Evolutionary conservation across 2,329 filamentous ascomycete species (phyloP), one percentile per base, ranked within the genome.

Genomic region (Aspergillus floridensis): DNA sequence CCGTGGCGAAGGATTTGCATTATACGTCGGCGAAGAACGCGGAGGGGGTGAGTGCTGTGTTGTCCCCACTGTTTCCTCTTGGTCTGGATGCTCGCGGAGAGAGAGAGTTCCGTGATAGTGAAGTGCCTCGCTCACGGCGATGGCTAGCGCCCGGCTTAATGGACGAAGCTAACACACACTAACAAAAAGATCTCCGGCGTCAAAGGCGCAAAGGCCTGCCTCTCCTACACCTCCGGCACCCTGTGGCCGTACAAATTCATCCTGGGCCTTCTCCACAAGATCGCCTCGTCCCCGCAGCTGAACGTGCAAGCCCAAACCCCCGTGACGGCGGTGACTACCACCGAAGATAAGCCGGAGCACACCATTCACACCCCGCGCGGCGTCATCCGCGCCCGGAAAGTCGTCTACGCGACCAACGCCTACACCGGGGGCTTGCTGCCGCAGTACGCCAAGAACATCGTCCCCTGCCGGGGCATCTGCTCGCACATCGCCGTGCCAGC

Each of bases 391-490:
- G 81, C 91, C 0, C 75, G 78, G 2, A 83, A 86, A 35, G 85
- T 96, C 22, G 81, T 96, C 19, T 83, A 96, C 21, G 89, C 91
- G 5, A 93, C 91, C 1, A 96, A 96, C 70, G 93, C 82, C 3
- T 96, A 96, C 73, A 92, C 91, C 0, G 91, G 89, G 1, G 84
- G 88, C 60, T 80, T 96, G 7, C 77, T 96, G 1, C 90, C 91
- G 0, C 72, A 79, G 35, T 88, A 96, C 66, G 79, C 84, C 2
- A 85, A 88, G 63, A 81, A 92, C 16, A 89, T 96, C 61, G 85
- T 93, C 1, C 93, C 93, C 0, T 87, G 89, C 11, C 82, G 90
- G n/a, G 92, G 90, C 0, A 70, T 77, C 12, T 76, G 75, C 63
- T 72, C 70, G 29, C 74, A 73, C 44, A 72, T 77, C 41, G 64